A percentile compares a stretch with the other conserved stretches of the same genome.
Evolutionary conservation across 176 grass and related monocot species (phyloP).

Genomic region (Oryza nivara): DNA sequence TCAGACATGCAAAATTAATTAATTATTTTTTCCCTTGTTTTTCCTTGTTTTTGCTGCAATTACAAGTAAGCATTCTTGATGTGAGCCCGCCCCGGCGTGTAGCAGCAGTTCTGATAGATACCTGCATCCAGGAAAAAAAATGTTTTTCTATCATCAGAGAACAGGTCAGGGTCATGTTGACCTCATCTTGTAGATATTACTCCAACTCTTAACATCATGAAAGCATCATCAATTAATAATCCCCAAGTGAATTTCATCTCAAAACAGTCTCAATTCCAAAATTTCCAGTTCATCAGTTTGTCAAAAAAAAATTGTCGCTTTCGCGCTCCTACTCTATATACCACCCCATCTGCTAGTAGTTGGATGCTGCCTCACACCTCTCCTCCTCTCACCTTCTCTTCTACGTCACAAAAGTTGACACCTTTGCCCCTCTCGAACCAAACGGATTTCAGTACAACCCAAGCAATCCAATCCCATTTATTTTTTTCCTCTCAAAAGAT

Average conservation of each 20-base stretch:
- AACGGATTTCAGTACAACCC: constrained; percentile 36
- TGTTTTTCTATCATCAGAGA: neutral
- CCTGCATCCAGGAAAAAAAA: neutral
- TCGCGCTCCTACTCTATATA: constrained; percentile 34
- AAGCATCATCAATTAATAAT: neutral
- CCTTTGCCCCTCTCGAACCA: constrained; percentile 18
- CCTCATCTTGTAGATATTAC: too few relatives aligned
- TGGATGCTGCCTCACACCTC: constrained; percentile 24
- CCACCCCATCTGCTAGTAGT: constrained; percentile 24
- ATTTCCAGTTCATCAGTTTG: neutral
- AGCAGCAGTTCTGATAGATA: neutral
- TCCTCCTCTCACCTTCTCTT: constrained; percentile 38
- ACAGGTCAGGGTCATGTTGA: neutral
- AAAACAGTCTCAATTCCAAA: neutral
- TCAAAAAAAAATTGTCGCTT: constrained; percentile 23
- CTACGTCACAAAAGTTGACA: constrained; percentile 52
- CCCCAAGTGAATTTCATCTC: neutral
- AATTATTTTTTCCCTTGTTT: neutral
- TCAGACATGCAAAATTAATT: neutral
- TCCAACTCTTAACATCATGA: neutral
- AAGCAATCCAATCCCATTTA: constrained; percentile 39
- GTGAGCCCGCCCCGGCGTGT: neutral
- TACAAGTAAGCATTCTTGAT: constrained; percentile 4
- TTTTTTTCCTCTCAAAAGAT: neutral
- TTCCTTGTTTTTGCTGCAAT: neutral